These are phyloP conservation scores for Xylaria sp. DNA, from an alignment of 2,329 filamentous ascomycete species.

Conservation along the genomic window DNA sequence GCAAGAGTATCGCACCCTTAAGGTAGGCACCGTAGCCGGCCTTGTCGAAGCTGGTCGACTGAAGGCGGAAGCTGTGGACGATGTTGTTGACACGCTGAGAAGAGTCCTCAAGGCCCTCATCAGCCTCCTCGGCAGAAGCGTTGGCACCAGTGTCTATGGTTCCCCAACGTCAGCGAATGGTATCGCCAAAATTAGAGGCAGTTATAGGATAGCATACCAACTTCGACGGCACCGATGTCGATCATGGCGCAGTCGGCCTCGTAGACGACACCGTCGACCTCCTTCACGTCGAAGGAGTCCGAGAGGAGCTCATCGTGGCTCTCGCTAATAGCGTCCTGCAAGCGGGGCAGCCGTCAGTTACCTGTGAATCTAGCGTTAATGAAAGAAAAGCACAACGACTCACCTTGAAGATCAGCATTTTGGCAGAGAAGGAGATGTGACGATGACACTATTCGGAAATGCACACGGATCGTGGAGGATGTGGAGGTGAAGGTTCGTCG, in stretches of 20 bases:
- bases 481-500: slow-evolving; percentile 25
- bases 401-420: slow-evolving; percentile 72
- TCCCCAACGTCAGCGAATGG: slow-evolving; percentile 6
- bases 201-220: slow-evolving; percentile 52
- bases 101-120: slow-evolving; percentile 66
- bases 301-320: slow-evolving; percentile 84
- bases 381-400: slow-evolving; percentile 19
- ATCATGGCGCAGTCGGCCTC: slow-evolving; percentile 93
- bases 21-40: slow-evolving; percentile 77
- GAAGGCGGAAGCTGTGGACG: slow-evolving; percentile 84
- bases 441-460: slow-evolving; percentile 18
- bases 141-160: slow-evolving; percentile 84
- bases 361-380: background rate
- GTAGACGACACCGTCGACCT: slow-evolving; percentile 73
- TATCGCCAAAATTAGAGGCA: slow-evolving; percentile 3
- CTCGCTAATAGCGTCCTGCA: slow-evolving; percentile 77
- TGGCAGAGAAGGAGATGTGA: slow-evolving; percentile 37
- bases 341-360: slow-evolving; percentile 13
- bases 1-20: slow-evolving; percentile 58
- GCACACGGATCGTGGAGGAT: slow-evolving; percentile 14
- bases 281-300: slow-evolving; percentile 82
- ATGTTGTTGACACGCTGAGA: slow-evolving; percentile 83
- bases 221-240: slow-evolving; percentile 65
- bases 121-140: slow-evolving; percentile 86
- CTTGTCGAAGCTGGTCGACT: slow-evolving; percentile 77